A percentile compares a stretch with the other conserved stretches of the same genome.
These are phyloP conservation scores for Sphaerulina vaccinii DNA, from an alignment of 2,329 filamentous ascomycete genomes.

Conservation along the genomic window DNA sequence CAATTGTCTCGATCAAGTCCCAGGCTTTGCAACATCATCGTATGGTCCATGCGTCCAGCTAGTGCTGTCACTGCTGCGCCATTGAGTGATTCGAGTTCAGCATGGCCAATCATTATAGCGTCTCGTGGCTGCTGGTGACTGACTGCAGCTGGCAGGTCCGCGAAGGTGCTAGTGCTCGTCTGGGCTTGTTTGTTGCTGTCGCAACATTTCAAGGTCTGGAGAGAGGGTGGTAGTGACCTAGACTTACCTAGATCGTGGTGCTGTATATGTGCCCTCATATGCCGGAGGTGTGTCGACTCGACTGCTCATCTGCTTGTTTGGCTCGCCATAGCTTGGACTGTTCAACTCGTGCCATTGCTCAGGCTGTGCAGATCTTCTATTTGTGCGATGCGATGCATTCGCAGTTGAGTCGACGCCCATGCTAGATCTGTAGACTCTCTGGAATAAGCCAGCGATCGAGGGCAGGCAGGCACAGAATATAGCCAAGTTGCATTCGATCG, in stretches of 20 bases:
- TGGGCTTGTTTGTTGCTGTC: no score
- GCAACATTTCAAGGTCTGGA: no score
- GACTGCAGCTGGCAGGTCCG: no score
- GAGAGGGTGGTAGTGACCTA: no score
- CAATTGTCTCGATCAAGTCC: no score
- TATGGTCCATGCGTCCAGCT: no score
- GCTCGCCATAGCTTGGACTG: neutral
- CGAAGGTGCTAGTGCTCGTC: no score
- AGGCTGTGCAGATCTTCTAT: neutral
- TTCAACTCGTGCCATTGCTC: slow-evolving; percentile 3
- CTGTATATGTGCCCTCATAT: neutral
- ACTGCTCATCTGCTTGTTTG: neutral
- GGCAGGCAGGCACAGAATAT: slow-evolving; percentile 27
- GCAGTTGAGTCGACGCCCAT: slow-evolving; percentile 2
- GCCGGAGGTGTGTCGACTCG: neutral
- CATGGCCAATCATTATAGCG: no score
- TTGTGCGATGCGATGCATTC: neutral
- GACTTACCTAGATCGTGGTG: neutral
- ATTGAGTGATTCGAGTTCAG: no score
- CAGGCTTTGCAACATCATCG: no score
- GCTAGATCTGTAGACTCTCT: slow-evolving; percentile 5
- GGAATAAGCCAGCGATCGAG: slow-evolving; percentile 15
- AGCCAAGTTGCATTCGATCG: slow-evolving; percentile 20
- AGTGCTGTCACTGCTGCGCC: no score
- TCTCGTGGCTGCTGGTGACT: no score